Percentiles rank a stretch among this genome's conserved stretches.
Evolutionary conservation across 192 early-diverging fungal species (phyloP).

Genomic region (Coemansia reversa): DNA sequence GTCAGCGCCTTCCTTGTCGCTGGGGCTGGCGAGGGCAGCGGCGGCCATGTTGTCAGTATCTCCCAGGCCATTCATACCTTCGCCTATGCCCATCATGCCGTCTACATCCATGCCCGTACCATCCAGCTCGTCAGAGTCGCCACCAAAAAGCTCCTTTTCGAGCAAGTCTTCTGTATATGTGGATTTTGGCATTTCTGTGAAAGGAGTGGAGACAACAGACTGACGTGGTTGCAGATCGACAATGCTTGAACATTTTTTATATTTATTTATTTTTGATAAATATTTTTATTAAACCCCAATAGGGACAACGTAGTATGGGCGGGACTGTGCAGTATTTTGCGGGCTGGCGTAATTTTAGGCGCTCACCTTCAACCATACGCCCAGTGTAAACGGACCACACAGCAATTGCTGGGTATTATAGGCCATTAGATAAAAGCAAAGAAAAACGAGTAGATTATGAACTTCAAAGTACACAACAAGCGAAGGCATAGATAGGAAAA

Average conservation of each 20-base stretch:
- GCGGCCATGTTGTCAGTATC: background rate
- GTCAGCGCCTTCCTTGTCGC: background rate
- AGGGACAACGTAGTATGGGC: too few species aligned
- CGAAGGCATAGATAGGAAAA: background rate
- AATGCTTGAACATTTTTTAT: too few species aligned
- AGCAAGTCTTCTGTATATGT: slow-evolving; percentile 50
- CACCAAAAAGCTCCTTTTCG: slow-evolving; percentile 55
- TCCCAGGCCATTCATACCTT: slow-evolving; percentile 19
- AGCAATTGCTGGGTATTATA: too few species aligned
- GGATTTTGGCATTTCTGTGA: slow-evolving; percentile 31
- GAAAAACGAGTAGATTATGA: background rate
- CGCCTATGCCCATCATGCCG: slow-evolving; percentile 38
- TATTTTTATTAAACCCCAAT: too few species aligned
- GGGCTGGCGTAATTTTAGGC: too few species aligned
- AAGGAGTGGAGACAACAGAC: background rate
- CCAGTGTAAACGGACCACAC: too few species aligned
- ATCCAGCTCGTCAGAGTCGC: slow-evolving; percentile 41
- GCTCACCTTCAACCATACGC: too few species aligned
- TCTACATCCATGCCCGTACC: slow-evolving; percentile 39
- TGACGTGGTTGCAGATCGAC: slow-evolving; percentile 1
- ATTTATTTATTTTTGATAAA: too few species aligned
- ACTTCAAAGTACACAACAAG: slow-evolving; percentile 5
- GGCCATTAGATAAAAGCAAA: background rate
- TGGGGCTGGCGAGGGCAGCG: slow-evolving; percentile 2
- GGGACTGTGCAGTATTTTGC: too few species aligned